phyloP scores from a whole-genome alignment of 169 alveolate genomes.

The Eimeria acervulina region DNA sequence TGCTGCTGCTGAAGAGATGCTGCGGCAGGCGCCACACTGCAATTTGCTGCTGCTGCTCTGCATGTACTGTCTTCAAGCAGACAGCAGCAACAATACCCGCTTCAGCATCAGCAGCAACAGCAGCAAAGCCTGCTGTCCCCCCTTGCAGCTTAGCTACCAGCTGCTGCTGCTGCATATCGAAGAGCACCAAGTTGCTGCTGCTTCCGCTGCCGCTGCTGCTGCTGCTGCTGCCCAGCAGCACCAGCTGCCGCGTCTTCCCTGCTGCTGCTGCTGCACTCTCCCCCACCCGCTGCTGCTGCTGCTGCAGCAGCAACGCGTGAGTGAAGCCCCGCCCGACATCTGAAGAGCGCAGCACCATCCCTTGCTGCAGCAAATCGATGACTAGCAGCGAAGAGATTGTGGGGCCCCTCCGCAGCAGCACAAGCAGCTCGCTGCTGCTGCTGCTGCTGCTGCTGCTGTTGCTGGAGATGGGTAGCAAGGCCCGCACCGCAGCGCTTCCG shows the following conservation, averaged over 20 bases:
- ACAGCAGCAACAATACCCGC: constrained; percentile 36
- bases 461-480: constrained; percentile 36
- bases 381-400: not conserved
- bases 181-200: constrained; percentile 36
- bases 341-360: constrained; percentile 8
- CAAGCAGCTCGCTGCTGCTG: constrained; percentile 70
- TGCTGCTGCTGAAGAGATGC: not conserved
- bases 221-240: constrained; percentile 18
- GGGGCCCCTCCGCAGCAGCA: constrained; percentile 64
- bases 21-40: constrained; percentile 45
- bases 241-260: constrained; percentile 25
- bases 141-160: constrained; percentile 51
- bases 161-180: constrained; percentile 29
- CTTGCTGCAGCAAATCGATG: constrained; percentile 19
- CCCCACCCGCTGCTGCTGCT: constrained; percentile 1
- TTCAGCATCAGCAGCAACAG: constrained; percentile 39
- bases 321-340: constrained; percentile 37
- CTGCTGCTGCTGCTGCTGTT: constrained; percentile 72
- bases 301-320: constrained; percentile 30
- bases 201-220: constrained; percentile 63
- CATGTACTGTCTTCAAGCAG: not conserved
- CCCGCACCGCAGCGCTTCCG: not conserved
- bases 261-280: constrained; percentile 6
- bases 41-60: constrained; percentile 57
- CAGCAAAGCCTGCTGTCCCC: not conserved